Evolutionary conservation across 2,329 filamentous ascomycete species (phyloP), one percentile per base, ranked within the genome.

Genomic region (Pestalotiopsis fici): DNA sequence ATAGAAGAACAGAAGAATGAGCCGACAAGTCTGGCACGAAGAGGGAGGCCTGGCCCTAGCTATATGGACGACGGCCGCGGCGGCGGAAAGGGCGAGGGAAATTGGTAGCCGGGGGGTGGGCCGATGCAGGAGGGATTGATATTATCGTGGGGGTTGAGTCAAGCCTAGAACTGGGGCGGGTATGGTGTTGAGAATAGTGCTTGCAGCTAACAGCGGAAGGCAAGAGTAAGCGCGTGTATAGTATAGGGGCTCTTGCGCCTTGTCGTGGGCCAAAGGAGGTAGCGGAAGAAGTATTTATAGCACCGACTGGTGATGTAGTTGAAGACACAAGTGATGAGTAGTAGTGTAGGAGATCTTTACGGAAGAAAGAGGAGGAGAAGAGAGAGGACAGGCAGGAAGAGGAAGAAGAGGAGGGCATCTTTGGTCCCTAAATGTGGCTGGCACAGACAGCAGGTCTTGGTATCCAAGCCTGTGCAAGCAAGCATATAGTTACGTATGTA

Each of bases 141-240:
- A 64, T 64, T 64, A 64, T 64, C 61, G 61, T 64, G 61, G 61
- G 61, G 61, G 61, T 64, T 64, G 61, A 56, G n/a, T 55, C 37
- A 55, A 43, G 39, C 55, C 61, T 64, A 56, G 61, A 64, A 35
- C 61, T 54, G 11, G 25, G 11, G 39, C 27, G 61, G 61, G 37
- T 54, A 47, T 64, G 61, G 61, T 64, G 61, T 43, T 64, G 62
- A 47, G 21, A 31, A 55, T 56, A 55, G 54, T 65, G 54, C 56
- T 47, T 65, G 63, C 50, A 27, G n/a, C 63, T 65, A 65, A 27
- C n/a, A 43, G 35, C 13, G 50, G 23, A 25, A 25, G 60, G n/a
- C n/a, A 63, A 18, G n/a, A 37, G 28, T 18, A 31, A 9, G 57
- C 28, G 57, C 15, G 13, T 35, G 57, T 60, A 50, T 50, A 23